Conservation (phyloP, 192 early-diverging fungal genomes). For the Funneliformis geosporum region DNA sequence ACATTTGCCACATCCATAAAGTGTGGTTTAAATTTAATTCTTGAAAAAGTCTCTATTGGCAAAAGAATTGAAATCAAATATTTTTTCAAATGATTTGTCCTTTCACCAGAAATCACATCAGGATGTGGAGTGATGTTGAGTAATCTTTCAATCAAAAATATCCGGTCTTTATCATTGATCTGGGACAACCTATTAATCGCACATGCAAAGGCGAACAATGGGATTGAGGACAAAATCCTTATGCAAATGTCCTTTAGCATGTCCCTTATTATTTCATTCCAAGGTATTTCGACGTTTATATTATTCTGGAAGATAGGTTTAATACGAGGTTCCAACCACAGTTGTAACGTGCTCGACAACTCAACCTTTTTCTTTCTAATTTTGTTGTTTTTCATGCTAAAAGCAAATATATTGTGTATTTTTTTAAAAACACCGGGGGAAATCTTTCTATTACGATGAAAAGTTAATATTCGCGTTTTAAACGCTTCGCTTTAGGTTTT, state of each 20-base stretch:
- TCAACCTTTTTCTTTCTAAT: neutral
- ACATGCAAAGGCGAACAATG: slow-evolving; percentile 20
- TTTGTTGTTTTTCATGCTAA: neutral
- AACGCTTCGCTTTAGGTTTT: neutral
- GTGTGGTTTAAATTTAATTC: slow-evolving; percentile 13
- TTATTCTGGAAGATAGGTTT: neutral
- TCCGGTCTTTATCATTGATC: neutral
- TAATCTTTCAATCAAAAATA: slow-evolving; percentile 11
- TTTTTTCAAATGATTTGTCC: slow-evolving; percentile 1
- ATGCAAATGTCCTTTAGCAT: slow-evolving; percentile 29
- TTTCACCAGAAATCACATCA: slow-evolving; percentile 3
- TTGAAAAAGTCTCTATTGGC: neutral
- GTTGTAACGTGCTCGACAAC: slow-evolving; percentile 18
- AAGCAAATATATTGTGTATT: neutral
- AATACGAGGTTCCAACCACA: slow-evolving; percentile 27
- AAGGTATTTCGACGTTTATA: slow-evolving; percentile 21
- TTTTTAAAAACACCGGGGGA: neutral
- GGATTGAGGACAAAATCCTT: neutral
- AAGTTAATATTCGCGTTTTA: neutral
- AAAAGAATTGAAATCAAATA: neutral
- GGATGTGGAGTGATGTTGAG: slow-evolving; percentile 17
- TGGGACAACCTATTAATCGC: slow-evolving; percentile 14
- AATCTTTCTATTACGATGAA: neutral
- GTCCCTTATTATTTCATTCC: slow-evolving; percentile 26
- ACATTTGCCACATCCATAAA: slow-evolving; percentile 8